Percentiles rank a stretch among this genome's conserved stretches.
Evolutionary conservation across 192 early-diverging fungal genomes (phyloP).

Genomic region (Gonapodya sp.): DNA sequence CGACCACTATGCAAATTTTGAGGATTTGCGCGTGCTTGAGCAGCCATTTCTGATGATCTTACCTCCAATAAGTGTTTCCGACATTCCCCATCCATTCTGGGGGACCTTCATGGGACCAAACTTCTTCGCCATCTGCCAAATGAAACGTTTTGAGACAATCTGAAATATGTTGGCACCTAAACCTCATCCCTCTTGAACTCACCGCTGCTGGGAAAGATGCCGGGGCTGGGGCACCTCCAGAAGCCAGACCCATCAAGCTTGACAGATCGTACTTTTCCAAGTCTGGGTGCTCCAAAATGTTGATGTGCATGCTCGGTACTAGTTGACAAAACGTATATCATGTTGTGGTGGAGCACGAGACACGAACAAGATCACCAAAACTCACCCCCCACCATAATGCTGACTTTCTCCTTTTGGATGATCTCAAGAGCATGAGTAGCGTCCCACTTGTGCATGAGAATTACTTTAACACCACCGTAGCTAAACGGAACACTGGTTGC

Average conservation of each 20-base stretch:
- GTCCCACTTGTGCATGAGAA: slow-evolving; percentile 21
- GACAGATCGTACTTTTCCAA: slow-evolving; percentile 15
- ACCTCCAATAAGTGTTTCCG: slow-evolving; percentile 15
- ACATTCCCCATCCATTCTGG: slow-evolving; percentile 17
- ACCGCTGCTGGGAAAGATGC: background rate
- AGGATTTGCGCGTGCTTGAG: background rate
- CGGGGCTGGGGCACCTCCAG: slow-evolving; percentile 2
- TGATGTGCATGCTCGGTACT: slow-evolving; percentile 18
- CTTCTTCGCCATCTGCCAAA: background rate
- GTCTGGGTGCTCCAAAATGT: slow-evolving; percentile 20
- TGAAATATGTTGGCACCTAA: background rate
- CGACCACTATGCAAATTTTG: background rate
- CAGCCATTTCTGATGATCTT: background rate
- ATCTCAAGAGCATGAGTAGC: slow-evolving; percentile 12
- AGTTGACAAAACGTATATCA: background rate
- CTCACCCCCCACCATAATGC: slow-evolving; percentile 6
- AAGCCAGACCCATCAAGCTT: background rate
- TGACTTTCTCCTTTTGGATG: slow-evolving; percentile 18
- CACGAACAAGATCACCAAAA: too few relatives aligned
- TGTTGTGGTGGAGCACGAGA: too few relatives aligned
- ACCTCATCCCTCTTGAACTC: background rate
- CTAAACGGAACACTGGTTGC: background rate
- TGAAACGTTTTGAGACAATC: background rate
- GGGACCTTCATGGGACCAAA: slow-evolving; percentile 8
- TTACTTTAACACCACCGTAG: slow-evolving; percentile 12